Percentiles rank a stretch among this genome's conserved stretches.
These are phyloP conservation scores for Gossypium herbaceum DNA, from an alignment of 345 rosid species.

Conservation along the genomic window DNA sequence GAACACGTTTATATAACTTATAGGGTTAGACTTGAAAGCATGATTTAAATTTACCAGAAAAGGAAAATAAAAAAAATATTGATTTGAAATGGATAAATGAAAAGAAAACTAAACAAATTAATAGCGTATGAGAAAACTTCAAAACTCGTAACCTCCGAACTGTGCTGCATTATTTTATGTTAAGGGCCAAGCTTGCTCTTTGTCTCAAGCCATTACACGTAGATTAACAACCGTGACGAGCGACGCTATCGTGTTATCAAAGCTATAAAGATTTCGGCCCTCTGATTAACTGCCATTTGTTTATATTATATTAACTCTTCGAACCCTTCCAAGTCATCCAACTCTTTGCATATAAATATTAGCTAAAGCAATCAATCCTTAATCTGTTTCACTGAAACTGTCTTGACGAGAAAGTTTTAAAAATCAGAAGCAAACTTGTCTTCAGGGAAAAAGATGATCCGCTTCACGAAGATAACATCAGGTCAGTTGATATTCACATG, in stretches of 20 bases:
- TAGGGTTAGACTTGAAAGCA: not conserved
- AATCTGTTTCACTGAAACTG: not conserved
- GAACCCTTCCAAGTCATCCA: conserved; percentile 17
- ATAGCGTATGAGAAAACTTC: conserved; percentile 32
- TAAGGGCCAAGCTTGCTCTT: not conserved
- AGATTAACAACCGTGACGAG: conserved; percentile 36
- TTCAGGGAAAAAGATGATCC: not conserved
- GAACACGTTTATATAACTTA: conserved; percentile 5
- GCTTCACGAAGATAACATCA: not conserved
- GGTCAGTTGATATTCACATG: conserved; percentile 8
- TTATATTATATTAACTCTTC: not conserved
- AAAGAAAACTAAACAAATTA: not conserved
- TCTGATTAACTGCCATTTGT: conserved; percentile 14
- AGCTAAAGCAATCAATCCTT: not conserved
- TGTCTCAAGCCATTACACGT: conserved; percentile 34
- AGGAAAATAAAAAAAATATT: not conserved
- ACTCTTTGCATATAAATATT: not conserved
- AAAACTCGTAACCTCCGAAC: conserved; percentile 2
- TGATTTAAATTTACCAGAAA: conserved; percentile 2
- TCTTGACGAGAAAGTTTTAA: not conserved
- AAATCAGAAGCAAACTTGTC: not conserved
- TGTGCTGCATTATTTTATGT: not conserved
- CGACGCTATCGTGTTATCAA: conserved; percentile 39
- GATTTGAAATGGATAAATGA: not conserved
- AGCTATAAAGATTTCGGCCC: conserved; percentile 28